phyloP scores from a whole-genome alignment of 441 rosid genomes.

The Omphalea diandra region DNA sequence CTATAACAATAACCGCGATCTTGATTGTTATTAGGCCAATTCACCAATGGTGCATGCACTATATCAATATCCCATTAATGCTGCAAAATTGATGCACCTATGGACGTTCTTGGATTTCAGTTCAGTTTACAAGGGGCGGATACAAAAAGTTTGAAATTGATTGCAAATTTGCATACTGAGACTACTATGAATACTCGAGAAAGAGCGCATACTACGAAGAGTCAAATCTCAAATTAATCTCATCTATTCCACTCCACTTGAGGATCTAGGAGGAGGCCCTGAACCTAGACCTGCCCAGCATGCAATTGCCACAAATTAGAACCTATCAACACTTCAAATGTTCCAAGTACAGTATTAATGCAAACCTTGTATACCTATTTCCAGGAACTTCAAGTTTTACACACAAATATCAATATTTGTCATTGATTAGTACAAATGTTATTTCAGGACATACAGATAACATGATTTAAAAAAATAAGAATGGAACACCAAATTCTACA shows the following conservation, averaged over 20 bases:
- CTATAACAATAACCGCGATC: not conserved
- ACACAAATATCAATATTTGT: slow-evolving; percentile 18
- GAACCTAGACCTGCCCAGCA: too few relatives aligned
- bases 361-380: not conserved
- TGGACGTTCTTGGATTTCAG: too few relatives aligned
- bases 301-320: not conserved
- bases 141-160: not conserved
- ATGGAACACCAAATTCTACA: slow-evolving; percentile 9
- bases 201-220: not conserved
- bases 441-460: slow-evolving; percentile 16
- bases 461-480: slow-evolving; percentile 16
- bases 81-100: too few relatives aligned
- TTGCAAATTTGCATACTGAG: not conserved
- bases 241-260: not conserved
- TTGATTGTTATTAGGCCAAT: not conserved
- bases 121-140: too few relatives aligned
- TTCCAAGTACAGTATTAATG: not conserved
- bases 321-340: not conserved
- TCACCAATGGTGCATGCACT: not conserved
- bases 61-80: too few relatives aligned
- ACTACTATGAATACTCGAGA: too few relatives aligned
- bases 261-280: not conserved
- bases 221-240: not conserved
- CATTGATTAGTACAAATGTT: slow-evolving; percentile 21
- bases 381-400: slow-evolving; percentile 16